Evolutionary conservation across 495 filamentous ascomycete species (phyloP), one percentile per base, ranked within the genome.

Genomic region (Neurospora sp.): DNA sequence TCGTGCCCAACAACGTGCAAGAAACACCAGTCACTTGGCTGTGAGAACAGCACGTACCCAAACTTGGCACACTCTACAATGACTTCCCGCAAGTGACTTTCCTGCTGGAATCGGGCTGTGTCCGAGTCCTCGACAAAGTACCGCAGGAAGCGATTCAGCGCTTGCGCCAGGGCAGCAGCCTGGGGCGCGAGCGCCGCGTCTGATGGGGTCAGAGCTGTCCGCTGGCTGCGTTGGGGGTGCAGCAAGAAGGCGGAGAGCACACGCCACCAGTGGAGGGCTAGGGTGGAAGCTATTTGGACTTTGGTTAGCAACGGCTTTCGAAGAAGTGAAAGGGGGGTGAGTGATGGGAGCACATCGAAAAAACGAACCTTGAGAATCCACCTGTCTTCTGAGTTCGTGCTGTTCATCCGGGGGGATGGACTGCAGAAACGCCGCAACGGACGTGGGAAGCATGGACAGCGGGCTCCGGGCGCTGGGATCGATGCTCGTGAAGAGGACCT

Each of bases 241-340:
- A 83, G 78, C 10, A 83, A 69, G 70, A 79, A 83, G 8, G 80
- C 78, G 9, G 81, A 80, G 7, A 83, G 72, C n/a, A 73, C 75
- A 42, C 81, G 77, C 81, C 81, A 82, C 42, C 75, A 72, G 70
- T 75, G 75, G 31, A 81, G 72, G 12, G 81, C 81, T 9, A 73
- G 44, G 17, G 80, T 53, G n/a, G 75, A 69, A 10, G 73, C 81
- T 83, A 59, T 70, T 61, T 10, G 10, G 14, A 31, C 12, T 59
- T 14, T 35, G 8, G 20, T 41, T 40, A 41, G 20, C 37, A 35
- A 27, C 4, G 12, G 20, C 1, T 35, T 35, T 61, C 6, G 22
- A 35, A 14, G 6, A 14, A 39, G 42, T 6, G n/a, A 8, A 8
- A 20, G 4, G 10, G 22, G 14, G 10, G 4, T n/a, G 17, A 3